Evolutionary conservation across 768 basidiomycete genomes (phyloP), one percentile per base, ranked within the genome.

Genomic region (Termitomyces sp.): DNA sequence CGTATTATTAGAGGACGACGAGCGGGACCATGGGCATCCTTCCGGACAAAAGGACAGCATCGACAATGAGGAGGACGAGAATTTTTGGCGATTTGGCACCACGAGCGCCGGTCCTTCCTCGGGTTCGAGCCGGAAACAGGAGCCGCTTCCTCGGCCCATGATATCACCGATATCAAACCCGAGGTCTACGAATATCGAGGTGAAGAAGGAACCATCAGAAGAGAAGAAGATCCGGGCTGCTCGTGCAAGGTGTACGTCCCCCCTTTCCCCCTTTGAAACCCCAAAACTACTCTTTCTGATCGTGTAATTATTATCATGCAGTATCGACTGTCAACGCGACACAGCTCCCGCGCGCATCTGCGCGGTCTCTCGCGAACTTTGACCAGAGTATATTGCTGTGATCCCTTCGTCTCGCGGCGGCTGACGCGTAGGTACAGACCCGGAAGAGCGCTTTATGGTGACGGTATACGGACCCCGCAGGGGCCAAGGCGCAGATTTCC

Each of bases 401-500:
- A 40, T 4, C 30, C 35, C 22, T 38, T 11, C 9, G 2, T 26
- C 20, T 3, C 16, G 18, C 11, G 5, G 28, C 11, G 24, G 24
- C 18, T 40, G 36, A 52, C 24, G 18, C 16, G 10, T 26, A n/a
- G 3, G 22, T 45, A 18, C 9, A 57, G 40, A 30, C 18, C 40
- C 50, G 13, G 64, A 66, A 24, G 62, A 59, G 8, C 67, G 71
- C 18, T 73, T 74, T 60, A 67, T 63, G 16, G 66, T 74, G 11
- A 58, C 56, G 16, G 66, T 75, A 20, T 46, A 54, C 0, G 69
- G 69, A 22, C 71, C 68, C 2, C 43, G 60, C 9, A 33, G 47
- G 0, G 60, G 59, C 13, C 61, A 66, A 38, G 59, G 51, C 6
- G 68, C 67, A 0, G 68, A 75, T 51, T 77, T 79, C 71, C 76